A percentile compares a stretch with the other conserved stretches of the same genome.
phyloP scores from a whole-genome alignment of 345 rosid genomes.

The Eucalyptus rudis region DNA sequence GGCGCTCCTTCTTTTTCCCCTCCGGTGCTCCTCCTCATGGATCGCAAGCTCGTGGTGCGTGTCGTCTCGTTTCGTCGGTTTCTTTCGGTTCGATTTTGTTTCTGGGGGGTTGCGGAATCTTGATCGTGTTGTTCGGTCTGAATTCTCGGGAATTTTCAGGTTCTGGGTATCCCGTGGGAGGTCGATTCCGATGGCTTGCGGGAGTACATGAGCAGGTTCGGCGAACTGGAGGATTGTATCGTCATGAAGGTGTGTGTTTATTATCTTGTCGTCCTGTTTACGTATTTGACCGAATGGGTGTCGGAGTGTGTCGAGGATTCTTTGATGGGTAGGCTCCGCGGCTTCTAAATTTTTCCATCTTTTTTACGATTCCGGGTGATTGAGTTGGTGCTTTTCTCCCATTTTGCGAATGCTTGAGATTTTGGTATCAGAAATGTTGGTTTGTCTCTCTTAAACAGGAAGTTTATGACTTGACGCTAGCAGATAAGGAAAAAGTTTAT shows the following conservation, averaged over 20 bases:
- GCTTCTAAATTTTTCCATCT: background rate
- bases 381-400: background rate
- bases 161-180: conserved; percentile 97
- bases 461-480: background rate
- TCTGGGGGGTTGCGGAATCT: no score
- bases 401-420: background rate
- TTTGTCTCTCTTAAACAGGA: background rate
- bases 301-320: background rate
- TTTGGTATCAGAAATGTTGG: background rate
- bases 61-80: background rate
- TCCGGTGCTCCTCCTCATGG: background rate
- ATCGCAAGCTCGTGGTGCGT: conserved; percentile 13
- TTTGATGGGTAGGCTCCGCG: background rate
- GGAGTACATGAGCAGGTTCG: conserved; percentile 87
- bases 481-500: background rate
- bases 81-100: background rate
- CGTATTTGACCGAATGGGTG: background rate
- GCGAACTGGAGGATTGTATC: conserved; percentile 93
- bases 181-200: conserved; percentile 84
- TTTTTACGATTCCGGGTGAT: background rate
- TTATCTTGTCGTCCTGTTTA: background rate
- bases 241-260: conserved; percentile 91
- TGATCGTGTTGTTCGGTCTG: background rate
- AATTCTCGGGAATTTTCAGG: conserved; percentile 14
- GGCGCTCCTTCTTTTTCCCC: background rate